Base-by-base conservation (phyloP, 495 filamentous ascomycete species). In the Tetracladium marchalianum region DNA sequence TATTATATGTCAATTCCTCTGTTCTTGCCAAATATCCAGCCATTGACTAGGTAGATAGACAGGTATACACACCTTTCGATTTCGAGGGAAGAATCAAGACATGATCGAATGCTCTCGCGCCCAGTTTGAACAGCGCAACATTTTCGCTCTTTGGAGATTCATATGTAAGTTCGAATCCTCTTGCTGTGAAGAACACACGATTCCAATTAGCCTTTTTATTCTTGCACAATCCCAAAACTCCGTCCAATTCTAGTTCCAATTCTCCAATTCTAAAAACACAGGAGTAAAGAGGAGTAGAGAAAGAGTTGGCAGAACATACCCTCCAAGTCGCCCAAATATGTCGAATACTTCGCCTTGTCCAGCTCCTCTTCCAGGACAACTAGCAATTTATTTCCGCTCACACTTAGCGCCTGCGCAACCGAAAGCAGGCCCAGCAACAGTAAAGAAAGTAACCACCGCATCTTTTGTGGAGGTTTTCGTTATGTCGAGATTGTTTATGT, bases 51-150 rank as follows among this genome's bases (percentile, higher is more conserved):
- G n/a, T n/a, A n/a, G n/a, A n/a, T n/a, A n/a, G n/a, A n/a, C n/a
- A n/a, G n/a, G n/a, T n/a, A n/a, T n/a, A n/a, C 55, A n/a, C 61
- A 88, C 86, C 89, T 73, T 96, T 97, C 4, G 85, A 78, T 66
- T 85, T 90, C 13, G 82, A 73, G 18, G 92, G 92, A 27, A 97
- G 77, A 49, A 98, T 72, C 42, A 97, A 62, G 42, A 95, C 65
- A 59, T 98, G 90, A 69, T 96, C 92, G 63, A 89, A 95, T 50
- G 78, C 75, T 62, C 80, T 80, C 66, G 90, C 88, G 62, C 92
- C 93, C 51, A 86, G 80, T 58, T 78, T 67, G 72, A 97, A 95
- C 50, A 98, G 72, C 39, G 81, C 74, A 55, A 98, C 72, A 52
- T 75, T 69, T 35, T 92, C 80, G 64, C 75, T 83, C 68, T 95